Base-by-base conservation (phyloP, 2,329 filamentous ascomycete genomes). In the Dactylellina parvicollis region DNA sequence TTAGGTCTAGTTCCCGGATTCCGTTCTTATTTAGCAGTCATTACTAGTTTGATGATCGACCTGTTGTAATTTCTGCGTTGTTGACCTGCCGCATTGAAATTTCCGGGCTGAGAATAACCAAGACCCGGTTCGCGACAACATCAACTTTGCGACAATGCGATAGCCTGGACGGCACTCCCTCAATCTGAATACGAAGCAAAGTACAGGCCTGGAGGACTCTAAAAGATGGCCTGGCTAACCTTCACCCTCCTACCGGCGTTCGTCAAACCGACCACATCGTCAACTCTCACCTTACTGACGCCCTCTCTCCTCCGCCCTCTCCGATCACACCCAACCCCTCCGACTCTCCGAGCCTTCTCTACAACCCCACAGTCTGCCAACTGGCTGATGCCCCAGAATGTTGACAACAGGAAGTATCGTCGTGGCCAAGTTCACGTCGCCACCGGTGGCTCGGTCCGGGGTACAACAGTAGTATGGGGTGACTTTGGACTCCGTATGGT, bases 381-480 rank as follows among this genome's bases (percentile, higher is more conserved):
- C 20, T 73, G 69, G 69, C 46, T 73, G 10, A 73, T 73, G 69
- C 69, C 69, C 2, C 54, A 61, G 40, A 73, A 73, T 50, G 60
- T 66, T 24, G 14, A 73, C 14, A 56, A 61, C 12, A 26, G 69
- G 8, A 36, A 40, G 9, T 73, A 73, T 10, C 70, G 70, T 49
- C 62, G 62, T 47, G 95, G 94, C 38, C 88, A 92, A 1, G 90
- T 91, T 54, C 88, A 92, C 78, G 92, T 98, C 52, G 87, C 91
- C 22, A 99, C 93, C 0, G 95, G 95, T 75, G 95, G 95, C 74
- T 96, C 91, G 62, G 89, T 86, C 34, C 92, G 96, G 80, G 95
- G 95, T 77, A 99, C 95, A 34, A 98, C 94, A 0, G 90, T 99
- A 18, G 88, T 96, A 66, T 98, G 92, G 92, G 95, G 95, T 62